Evolutionary conservation across 805 yeast species (phyloP).

Genomic region (Debaryomyces tyrocola): DNA sequence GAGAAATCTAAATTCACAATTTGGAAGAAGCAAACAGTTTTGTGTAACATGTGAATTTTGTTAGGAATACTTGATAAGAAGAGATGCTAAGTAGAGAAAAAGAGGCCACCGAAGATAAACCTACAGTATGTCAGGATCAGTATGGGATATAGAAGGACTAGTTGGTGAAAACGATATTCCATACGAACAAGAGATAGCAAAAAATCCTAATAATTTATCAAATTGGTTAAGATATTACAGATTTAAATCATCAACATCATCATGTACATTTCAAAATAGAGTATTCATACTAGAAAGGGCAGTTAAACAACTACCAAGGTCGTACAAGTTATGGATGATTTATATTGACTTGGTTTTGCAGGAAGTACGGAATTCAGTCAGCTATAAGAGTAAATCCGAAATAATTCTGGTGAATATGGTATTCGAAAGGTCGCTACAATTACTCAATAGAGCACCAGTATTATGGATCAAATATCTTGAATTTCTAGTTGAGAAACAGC

Average conservation of each 20-base stretch:
- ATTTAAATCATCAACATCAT: conserved; percentile 23
- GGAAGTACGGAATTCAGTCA: conserved; percentile 23
- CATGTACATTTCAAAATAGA: conserved; percentile 26
- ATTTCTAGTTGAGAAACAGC: conserved; percentile 36
- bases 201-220: conserved; percentile 30
- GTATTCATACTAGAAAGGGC: conserved; percentile 57
- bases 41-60: background rate
- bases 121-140: background rate
- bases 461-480: conserved; percentile 54
- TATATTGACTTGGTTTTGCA: conserved; percentile 45
- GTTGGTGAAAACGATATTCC: conserved; percentile 26
- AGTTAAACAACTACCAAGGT: conserved; percentile 39
- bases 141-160: conserved; percentile 15
- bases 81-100: background rate
- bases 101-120: background rate
- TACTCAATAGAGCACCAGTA: conserved; percentile 44
- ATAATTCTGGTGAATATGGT: conserved; percentile 37
- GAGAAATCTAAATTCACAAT: background rate
- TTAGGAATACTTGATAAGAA: background rate
- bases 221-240: conserved; percentile 49
- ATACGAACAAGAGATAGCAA: conserved; percentile 35
- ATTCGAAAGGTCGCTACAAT: conserved; percentile 48
- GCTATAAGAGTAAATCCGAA: conserved; percentile 26
- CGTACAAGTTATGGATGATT: conserved; percentile 55
- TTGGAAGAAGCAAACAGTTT: background rate